Base-by-base conservation (phyloP, 2,329 filamentous ascomycete genomes). In the Fusarium xylarioides region DNA sequence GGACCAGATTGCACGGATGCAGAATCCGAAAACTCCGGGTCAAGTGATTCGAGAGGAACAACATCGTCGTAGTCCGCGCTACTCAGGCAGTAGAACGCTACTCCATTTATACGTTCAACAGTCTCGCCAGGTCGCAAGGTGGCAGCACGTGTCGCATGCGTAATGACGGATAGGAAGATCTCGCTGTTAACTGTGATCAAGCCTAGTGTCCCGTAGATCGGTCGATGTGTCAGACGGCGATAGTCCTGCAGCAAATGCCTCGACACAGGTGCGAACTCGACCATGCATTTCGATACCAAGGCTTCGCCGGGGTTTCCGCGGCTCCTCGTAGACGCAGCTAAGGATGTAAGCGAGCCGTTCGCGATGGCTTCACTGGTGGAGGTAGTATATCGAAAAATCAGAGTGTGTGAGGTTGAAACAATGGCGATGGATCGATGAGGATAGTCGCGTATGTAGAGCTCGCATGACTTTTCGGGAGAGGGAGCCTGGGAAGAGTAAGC, bases 61-160 rank as follows among this genome's bases (percentile, higher is more conserved):
- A 95, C 88, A 81, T 95, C 89, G 82, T 98, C 96, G 82, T 97
- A 98, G 74, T 94, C 91, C 44, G 92, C 87, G 77, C 92, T 93
- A 81, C 94, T 98, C 68, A 99, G 85, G 79, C 96, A 98, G 84
- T 97, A 94, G 81, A 98, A 98, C 74, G 96, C 93, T 66, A 98
- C 95, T 26, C 89, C 91, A 68, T 91, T 88, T 77, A 98, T 98
- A 81, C 91, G 91, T 83, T 96, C 93, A 30, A 98, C 92, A 8
- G 92, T 95, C 85, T 98, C 95, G 52, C 94, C 94, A 1, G 95
- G 95, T 53, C 95, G 88, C 53, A 98, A 88, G 2, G 90, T 94
- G 21, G 95, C 95, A 11, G 95, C 94, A 70, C 91, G 90, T 26
- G 90, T 88, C 42, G 94, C 92, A 50, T 91, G 90, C 34, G 93